Base-by-base conservation (phyloP, 352 stramenopile genomes). In the Phytophthora hibernalis region DNA sequence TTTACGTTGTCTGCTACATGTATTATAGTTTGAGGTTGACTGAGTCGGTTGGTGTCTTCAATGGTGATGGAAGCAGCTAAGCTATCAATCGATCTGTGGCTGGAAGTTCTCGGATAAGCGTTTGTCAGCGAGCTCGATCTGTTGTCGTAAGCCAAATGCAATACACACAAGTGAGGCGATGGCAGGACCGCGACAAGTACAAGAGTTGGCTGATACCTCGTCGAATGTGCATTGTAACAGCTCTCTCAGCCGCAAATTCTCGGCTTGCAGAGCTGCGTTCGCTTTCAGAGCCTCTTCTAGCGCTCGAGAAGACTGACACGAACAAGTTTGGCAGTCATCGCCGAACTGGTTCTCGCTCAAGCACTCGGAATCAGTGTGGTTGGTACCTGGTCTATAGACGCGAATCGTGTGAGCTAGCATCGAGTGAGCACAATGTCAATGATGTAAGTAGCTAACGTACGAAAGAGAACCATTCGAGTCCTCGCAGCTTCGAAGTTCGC, bases 151-250 rank as follows among this genome's bases (percentile, higher is more conserved):
- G 31, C 20, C 5, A 45, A 33, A 54, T 20, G 21, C 0, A 44
- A 20, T 44, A 44, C 37, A 44, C 37, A 0, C 13, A 54, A 20
- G 47, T 72, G 9, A 72, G 58, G 54, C 8, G 43, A 54, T 30
- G 40, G 18, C 18, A 47, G 21, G 42, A 44, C 28, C 20, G 21
- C 45, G 1, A 37, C 13, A 43, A 9, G 3, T 37, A 35, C 10
- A 26, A 44, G 16, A 24, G 3, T 11, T 31, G 40, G 31, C 18
- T 12, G 5, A 13, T 65, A 75, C 70, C 69, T 79, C 70, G 35
- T 80, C 58, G 42, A 83, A 79, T 15, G 69, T 83, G 21, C 54
- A 67, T 42, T 77, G 49, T 28, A 83, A 38, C 0, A 82, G 68
- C 52, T 80, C 68, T 61, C 60, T 59, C 7, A 82, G 51, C 2